Base-by-base conservation (phyloP, 495 filamentous ascomycete species). In the Thermochaetoides thermophila region DNA sequence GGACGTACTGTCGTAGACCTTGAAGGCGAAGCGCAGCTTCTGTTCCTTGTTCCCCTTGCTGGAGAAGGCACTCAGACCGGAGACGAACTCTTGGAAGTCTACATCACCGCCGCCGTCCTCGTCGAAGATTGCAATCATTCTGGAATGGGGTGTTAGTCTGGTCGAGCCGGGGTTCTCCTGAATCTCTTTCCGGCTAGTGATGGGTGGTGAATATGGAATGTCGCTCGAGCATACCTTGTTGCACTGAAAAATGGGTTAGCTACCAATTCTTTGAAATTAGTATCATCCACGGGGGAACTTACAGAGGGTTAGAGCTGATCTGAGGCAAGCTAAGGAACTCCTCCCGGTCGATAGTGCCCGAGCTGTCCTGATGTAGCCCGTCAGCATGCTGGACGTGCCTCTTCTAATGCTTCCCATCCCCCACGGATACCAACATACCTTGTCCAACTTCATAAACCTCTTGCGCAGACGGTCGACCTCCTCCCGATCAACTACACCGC, bases 1-100 rank as follows among this genome's bases (percentile, higher is more conserved):
- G n/a, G n/a, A n/a, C n/a, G n/a, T n/a, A n/a, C n/a, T 96, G 56
- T 99, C 89, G 64, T 99, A 99, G 29, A 99, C 89, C 59, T 94
- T 91, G 73, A 99, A 99, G 27, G 89, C 89, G 53, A 99, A 99
- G 17, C 71, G 76, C 37, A 96, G 69, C 63, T 99, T 99, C 61
- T 99, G 87, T 57, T 94, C 84, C 67, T 99, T 95, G 66, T 95
- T 95, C 27, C 89, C 89, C 63, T 96, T 96, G 61, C 76, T 81
- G 50, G 77, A 84, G 70, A 99, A 99, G 23, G 91, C 89, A 48
- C 78, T 84, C 13, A 99, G 68, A 5, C 89, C 89, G 5, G 81
- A 87, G 14, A 99, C 89, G 63, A 99, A 99, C 59, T 99, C 89
- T 49, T 96, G 84, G 64, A 99, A 99, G 58, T 99, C 89, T 46